Evolutionary conservation across 805 yeast genomes (phyloP), one percentile per base, ranked within the genome.

Genomic region (Ogataea kodamae): DNA sequence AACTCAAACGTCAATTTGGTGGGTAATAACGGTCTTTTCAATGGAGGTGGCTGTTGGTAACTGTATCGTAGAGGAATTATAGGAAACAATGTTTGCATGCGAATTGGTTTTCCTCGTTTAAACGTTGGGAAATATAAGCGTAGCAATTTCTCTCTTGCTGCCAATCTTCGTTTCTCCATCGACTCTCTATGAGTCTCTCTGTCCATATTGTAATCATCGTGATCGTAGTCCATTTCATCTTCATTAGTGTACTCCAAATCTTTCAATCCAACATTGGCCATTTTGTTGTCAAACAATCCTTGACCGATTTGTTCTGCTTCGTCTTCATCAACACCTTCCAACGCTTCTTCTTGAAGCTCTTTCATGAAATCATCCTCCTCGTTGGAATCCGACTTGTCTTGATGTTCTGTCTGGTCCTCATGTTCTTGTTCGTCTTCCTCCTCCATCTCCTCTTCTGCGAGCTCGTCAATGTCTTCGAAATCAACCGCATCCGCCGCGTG

Each of bases 401-500:
- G 66, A 33, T 59, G 65, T 18, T 55, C 64, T n/a, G n/a, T n/a
- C n/a, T n/a, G n/a, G 21, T 66, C 66, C 6, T 65, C 69, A 4
- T 32, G 52, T 18, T 22, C 49, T 4, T 29, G 50, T 4, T 29
- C 46, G 11, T 40, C 49, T 39, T 26, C 67, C 18, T 61, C 68
- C 1, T 67, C 54, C 3, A 18, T 25, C 36, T 85, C 95, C 28
- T 89, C 96, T 15, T 89, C 97, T 0, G 97, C 97, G 30, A 89
- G 65, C 57, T 89, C 97, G 46, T 89, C 97, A 50, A 85, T 94
- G 55, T 86, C 96, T 52, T 86, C 96, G 55, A 84, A 90, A 58
- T 90, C 97, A 19, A 88, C 67, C 7, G 98, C 98, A 57, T 89
- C 90, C 5, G 76, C 96, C 1, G 92, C 89, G 58, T 89, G 97